Conservation (phyloP, 179 eudicot species). For the Drosera spatulata region DNA sequence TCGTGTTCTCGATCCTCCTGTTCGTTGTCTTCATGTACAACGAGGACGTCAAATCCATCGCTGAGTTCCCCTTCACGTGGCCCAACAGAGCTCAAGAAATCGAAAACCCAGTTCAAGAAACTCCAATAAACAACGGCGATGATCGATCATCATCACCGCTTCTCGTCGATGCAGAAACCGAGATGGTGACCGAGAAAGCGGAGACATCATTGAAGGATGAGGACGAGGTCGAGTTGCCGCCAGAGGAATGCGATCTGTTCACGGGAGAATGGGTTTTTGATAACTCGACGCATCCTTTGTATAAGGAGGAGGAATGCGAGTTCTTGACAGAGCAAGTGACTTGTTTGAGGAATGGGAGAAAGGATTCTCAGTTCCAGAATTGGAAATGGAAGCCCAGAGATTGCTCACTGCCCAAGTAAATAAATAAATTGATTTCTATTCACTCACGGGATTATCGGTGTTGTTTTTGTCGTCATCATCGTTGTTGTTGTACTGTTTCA, state of each 20-base stretch:
- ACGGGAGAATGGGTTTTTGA: conserved; percentile 84
- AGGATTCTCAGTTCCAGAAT: conserved; percentile 57
- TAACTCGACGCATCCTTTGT: conserved; percentile 58
- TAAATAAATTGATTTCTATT: not conserved
- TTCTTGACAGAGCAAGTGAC: conserved; percentile 81
- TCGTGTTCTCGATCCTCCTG: conserved; percentile 52
- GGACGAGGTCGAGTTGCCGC: conserved; percentile 45
- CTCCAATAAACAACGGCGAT: not conserved
- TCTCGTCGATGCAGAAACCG: conserved; percentile 23
- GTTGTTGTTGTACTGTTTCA: not conserved
- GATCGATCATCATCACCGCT: not conserved
- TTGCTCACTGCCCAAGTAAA: conserved; percentile 76
- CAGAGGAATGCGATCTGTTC: conserved; percentile 72
- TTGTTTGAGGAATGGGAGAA: conserved; percentile 79
- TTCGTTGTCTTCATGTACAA: conserved; percentile 84
- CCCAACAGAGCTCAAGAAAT: conserved; percentile 26
- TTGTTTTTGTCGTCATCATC: not conserved
- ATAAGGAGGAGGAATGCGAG: conserved; percentile 68
- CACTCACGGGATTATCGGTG: not conserved
- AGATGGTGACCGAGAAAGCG: conserved; percentile 21
- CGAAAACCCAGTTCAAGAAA: conserved; percentile 24
- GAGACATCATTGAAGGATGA: conserved; percentile 19
- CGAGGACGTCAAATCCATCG: conserved; percentile 76
- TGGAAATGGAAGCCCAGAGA: conserved; percentile 98
- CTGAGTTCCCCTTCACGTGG: conserved; percentile 70